Base-by-base conservation (phyloP, 371 early-diverging fungal species). In the Fennellomyces sp. region DNA sequence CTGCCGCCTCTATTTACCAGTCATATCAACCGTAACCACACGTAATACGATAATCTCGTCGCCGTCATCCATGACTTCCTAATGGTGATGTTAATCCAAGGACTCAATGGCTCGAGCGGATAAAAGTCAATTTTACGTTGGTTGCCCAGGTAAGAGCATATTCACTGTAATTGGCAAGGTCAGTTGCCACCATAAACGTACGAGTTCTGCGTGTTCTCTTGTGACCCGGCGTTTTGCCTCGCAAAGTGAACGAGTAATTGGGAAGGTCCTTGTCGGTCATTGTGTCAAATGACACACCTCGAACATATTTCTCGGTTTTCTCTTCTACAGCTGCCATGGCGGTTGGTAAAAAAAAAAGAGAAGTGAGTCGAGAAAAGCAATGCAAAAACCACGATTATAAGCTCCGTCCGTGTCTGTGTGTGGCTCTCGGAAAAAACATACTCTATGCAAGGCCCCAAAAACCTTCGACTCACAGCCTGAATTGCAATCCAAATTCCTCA, bases 131-230 rank as follows among this genome's bases (percentile, higher is more conserved):
- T 50, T 26, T 56, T 72, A 81, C 81, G 41, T 86, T 81, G 59
- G 65, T 82, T 21, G 81, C 75, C 80, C 81, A 86, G n/a, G 73
- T 67, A 12, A 86, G 60, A 27, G 86, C 86, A 67, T 82, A 78
- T 41, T 83, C 86, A n/a, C 81, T 80, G 45, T 86, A 82, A 30
- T 80, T 81, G 26, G 80, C 81, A 39, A 82, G 60, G 61, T 86
- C 86, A 3, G 81, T 86, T 5, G 84, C 86, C 0, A 86, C 81
- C 69, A 86, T 70, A 55, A 86, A 86, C 7, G 82, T 81, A 47
- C 86, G 70, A 31, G 77, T 73, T 3, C 74, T 68, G 49, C 81
- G 74, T 12, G 76, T 72, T 12, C 81, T 70, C 31, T 74, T 74
- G 64, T 76, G 84, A 13, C 65, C 72, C 1, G 75, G 71, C 4